Conservation (phyloP, 192 early-diverging fungal genomes). For the Spinellus fusiger region DNA sequence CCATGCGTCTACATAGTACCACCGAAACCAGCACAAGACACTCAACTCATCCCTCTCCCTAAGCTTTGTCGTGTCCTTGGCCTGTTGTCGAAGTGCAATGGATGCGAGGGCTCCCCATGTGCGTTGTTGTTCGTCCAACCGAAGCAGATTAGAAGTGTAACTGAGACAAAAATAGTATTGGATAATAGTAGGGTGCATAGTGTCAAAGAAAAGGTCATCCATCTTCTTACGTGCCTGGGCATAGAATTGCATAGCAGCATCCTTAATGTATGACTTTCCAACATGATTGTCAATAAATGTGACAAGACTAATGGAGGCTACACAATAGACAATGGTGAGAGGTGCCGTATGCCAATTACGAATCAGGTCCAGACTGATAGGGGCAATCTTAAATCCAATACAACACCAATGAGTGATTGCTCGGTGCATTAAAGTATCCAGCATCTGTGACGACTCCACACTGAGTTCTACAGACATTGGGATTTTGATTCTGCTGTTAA, state of each 20-base stretch:
- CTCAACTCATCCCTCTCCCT: background rate
- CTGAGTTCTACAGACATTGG: background rate
- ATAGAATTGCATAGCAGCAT: slow-evolving; percentile 15
- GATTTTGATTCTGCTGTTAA: no score
- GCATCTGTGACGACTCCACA: background rate
- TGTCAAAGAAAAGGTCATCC: slow-evolving; percentile 23
- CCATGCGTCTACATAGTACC: slow-evolving; percentile 31
- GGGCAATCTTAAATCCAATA: slow-evolving; percentile 23
- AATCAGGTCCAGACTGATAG: slow-evolving; percentile 9
- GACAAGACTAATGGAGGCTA: slow-evolving; percentile 19
- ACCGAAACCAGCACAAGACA: slow-evolving; percentile 14
- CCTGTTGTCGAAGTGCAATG: background rate
- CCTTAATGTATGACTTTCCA: background rate
- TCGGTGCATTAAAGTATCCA: slow-evolving; percentile 8
- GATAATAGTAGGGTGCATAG: background rate
- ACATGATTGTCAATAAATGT: slow-evolving; percentile 18
- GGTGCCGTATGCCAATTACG: slow-evolving; percentile 9
- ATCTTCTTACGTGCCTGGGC: slow-evolving; percentile 12
- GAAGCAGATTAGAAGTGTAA: slow-evolving; percentile 22
- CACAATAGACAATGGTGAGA: slow-evolving; percentile 13
- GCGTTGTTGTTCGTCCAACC: slow-evolving; percentile 18
- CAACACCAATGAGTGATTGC: slow-evolving; percentile 21
- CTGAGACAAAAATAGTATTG: slow-evolving; percentile 24
- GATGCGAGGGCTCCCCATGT: slow-evolving; percentile 23
- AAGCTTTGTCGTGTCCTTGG: background rate